A percentile compares a stretch with the other conserved stretches of the same genome.
These are phyloP conservation scores for Plectranthus barbatus DNA, from an alignment of 257 asterid species.

Conservation along the genomic window DNA sequence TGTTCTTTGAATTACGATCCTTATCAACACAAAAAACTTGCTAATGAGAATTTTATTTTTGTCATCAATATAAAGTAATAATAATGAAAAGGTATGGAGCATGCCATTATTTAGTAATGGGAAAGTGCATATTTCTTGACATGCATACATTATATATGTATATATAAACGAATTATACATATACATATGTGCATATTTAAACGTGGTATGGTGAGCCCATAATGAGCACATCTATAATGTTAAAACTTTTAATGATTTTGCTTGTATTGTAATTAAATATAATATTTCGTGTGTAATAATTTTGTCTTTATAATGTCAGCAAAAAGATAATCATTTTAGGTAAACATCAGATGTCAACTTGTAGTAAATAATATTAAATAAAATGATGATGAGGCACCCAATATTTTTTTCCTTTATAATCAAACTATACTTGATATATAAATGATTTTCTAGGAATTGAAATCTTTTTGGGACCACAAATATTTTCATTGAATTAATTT, in stretches of 20 bases:
- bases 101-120: too few species aligned
- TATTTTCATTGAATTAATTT: neutral
- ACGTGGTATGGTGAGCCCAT: too few species aligned
- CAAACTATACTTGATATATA: neutral
- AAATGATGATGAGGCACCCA: neutral
- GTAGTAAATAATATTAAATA: neutral
- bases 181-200: too few species aligned
- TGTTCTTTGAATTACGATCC: too few species aligned
- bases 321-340: slow-evolving; percentile 20
- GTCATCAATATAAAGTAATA: too few species aligned
- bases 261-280: neutral
- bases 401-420: neutral
- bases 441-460: slow-evolving; percentile 27
- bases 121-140: too few species aligned
- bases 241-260: neutral
- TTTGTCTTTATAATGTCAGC: slow-evolving; percentile 25
- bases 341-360: slow-evolving; percentile 21
- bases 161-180: too few species aligned
- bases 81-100: too few species aligned
- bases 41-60: too few species aligned
- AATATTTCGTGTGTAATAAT: slow-evolving; percentile 7
- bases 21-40: too few species aligned
- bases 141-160: too few species aligned
- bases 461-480: slow-evolving; percentile 39
- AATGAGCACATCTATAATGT: neutral